A percentile compares a stretch with the other conserved stretches of the same genome.
Evolutionary conservation across 305 asterid species (phyloP).

Genomic region (Fraxinus paxiana): DNA sequence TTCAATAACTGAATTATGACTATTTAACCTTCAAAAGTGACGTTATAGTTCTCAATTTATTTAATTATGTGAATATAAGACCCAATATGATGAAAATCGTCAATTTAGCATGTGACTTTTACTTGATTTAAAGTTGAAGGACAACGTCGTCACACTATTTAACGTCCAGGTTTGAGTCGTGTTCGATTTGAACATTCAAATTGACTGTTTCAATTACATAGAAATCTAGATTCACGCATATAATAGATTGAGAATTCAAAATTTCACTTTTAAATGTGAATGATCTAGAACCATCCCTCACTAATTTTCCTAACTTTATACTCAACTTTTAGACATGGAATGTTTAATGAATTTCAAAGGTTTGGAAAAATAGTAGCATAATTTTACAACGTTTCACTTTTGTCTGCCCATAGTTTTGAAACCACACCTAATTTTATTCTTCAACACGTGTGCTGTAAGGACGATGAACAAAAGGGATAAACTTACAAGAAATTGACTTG

Average conservation of each 20-base stretch:
- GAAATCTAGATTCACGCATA: not conserved
- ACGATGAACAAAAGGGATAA: not conserved
- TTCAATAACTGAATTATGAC: not conserved
- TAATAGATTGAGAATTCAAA: not conserved
- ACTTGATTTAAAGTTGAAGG: not conserved
- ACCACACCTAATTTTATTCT: not conserved
- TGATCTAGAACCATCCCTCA: not conserved
- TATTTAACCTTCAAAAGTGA: not conserved
- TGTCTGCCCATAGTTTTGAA: not conserved
- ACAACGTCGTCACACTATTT: not conserved
- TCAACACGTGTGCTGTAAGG: not conserved
- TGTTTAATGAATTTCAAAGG: not conserved
- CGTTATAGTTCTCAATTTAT: not conserved
- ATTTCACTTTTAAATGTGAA: not conserved
- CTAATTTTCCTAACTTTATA: not conserved
- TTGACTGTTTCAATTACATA: not conserved
- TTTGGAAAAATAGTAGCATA: not conserved
- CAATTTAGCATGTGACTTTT: not conserved
- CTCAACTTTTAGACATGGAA: not conserved
- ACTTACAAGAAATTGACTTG: not conserved
- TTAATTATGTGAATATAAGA: not conserved
- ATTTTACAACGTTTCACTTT: not conserved
- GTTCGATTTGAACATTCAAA: not conserved
- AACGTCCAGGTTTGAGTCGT: not conserved
- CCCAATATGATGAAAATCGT: not conserved